phyloP scores from a whole-genome alignment of 2,329 filamentous ascomycete species.

The Aspergillus piperis region DNA sequence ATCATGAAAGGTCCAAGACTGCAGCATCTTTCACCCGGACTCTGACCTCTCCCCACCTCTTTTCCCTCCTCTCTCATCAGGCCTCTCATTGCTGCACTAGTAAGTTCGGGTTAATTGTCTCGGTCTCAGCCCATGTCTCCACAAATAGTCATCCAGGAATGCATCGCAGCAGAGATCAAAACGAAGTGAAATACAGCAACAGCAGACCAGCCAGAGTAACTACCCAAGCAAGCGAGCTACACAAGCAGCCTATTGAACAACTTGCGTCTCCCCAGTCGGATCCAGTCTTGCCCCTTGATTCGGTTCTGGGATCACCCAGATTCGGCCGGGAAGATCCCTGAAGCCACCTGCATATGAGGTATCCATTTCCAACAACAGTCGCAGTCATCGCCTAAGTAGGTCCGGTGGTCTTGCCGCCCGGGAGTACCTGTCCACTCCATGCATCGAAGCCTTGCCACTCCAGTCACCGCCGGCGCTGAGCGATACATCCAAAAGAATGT shows the following conservation, averaged over 20 bases:
- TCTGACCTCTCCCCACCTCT: not conserved
- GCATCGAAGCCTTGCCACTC: conserved; percentile 4
- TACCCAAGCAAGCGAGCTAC: not conserved
- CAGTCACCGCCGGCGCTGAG: conserved; percentile 3
- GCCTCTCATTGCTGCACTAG: not conserved
- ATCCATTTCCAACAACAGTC: conserved; percentile 12
- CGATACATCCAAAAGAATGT: conserved; percentile 7
- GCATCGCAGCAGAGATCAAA: not conserved
- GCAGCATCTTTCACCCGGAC: not conserved
- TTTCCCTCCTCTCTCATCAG: not conserved
- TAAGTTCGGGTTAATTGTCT: not conserved
- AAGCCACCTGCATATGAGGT: conserved; percentile 20
- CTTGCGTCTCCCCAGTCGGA: not conserved
- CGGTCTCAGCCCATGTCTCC: not conserved
- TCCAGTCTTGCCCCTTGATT: conserved; percentile 9
- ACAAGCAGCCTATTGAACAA: not conserved
- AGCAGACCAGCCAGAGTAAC: not conserved
- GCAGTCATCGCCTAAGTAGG: not conserved
- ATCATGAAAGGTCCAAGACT: not conserved
- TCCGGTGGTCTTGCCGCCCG: not conserved
- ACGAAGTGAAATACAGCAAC: not conserved
- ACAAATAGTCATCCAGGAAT: not conserved
- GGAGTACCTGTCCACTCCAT: conserved; percentile 5
- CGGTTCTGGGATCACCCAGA: conserved; percentile 3
- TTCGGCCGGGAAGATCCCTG: conserved; percentile 18